Percentiles rank a stretch among this genome's conserved stretches.
These are phyloP conservation scores for Solanum neorickii DNA, from an alignment of 257 asterid species.

Conservation along the genomic window DNA sequence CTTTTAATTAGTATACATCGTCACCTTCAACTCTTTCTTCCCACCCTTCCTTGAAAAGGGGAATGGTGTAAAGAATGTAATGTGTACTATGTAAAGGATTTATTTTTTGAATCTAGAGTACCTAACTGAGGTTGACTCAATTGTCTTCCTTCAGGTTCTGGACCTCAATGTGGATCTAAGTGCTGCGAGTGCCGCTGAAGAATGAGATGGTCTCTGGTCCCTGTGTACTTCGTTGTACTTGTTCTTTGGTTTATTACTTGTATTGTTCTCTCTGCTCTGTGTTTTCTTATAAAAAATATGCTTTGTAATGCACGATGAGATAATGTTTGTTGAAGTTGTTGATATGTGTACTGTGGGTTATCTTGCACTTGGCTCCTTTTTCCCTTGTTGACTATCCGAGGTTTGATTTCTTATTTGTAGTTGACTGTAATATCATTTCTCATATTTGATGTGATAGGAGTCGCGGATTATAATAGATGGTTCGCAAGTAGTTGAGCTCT, in stretches of 20 bases:
- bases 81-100: not conserved
- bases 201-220: slow-evolving; percentile 1
- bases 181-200: slow-evolving; percentile 42
- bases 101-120: not conserved
- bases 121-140: not conserved
- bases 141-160: slow-evolving; percentile 14
- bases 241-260: not conserved
- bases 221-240: not conserved
- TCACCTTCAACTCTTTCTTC: not conserved
- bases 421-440: not conserved
- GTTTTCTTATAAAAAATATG: not conserved
- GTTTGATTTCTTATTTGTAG: not conserved
- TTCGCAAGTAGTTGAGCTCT: too few relatives aligned
- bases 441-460: not conserved
- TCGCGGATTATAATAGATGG: too few relatives aligned
- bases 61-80: not conserved
- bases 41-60: not conserved
- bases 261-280: not conserved
- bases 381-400: not conserved
- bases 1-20: not conserved
- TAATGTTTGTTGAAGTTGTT: not conserved
- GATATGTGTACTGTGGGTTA: not conserved
- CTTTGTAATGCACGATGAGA: not conserved
- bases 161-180: slow-evolving; percentile 37
- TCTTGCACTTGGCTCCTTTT: not conserved